Evolutionary conservation across 495 filamentous ascomycete species (phyloP).

Genomic region (Neohortaea acidophila): DNA sequence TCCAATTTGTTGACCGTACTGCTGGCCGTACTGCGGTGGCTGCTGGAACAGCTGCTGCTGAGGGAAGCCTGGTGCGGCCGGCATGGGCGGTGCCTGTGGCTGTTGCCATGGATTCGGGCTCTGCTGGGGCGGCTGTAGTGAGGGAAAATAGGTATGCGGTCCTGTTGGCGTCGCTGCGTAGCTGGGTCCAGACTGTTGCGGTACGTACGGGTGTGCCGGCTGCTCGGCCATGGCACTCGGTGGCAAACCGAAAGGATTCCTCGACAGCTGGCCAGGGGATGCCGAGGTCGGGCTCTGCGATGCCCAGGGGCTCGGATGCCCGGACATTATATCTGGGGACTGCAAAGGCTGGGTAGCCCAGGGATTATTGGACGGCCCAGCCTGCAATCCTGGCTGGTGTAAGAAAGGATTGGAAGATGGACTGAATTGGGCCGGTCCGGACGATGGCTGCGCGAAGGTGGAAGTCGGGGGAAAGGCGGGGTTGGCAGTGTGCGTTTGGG

Average conservation of each 20-base stretch:
- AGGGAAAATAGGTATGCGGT: neutral
- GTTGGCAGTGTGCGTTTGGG: conserved; percentile 1
- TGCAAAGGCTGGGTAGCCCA: conserved; percentile 16
- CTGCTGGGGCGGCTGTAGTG: conserved; percentile 1
- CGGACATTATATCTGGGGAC: conserved; percentile 12
- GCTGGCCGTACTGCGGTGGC: conserved; percentile 16
- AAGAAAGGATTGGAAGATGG: conserved; percentile 28
- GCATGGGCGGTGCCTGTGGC: conserved; percentile 5
- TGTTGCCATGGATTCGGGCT: conserved; percentile 5
- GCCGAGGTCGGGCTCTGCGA: neutral
- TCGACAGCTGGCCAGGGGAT: conserved; percentile 9
- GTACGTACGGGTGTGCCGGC: conserved; percentile 4
- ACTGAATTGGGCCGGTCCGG: conserved; percentile 20
- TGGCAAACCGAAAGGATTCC: conserved; percentile 10
- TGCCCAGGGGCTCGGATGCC: conserved; percentile 9
- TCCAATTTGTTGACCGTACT: conserved; percentile 5
- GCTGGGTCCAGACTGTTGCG: conserved; percentile 19
- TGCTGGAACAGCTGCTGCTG: conserved; percentile 21
- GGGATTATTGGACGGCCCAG: conserved; percentile 23
- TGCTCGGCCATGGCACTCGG: conserved; percentile 5
- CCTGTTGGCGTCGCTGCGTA: neutral
- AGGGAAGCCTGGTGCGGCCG: conserved; percentile 5
- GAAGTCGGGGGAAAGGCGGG: neutral
- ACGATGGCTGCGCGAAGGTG: conserved; percentile 22
- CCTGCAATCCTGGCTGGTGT: conserved; percentile 22